phyloP scores from a whole-genome alignment of 2,329 filamentous ascomycete species.

The Lasiodiplodia gonubiensis region DNA sequence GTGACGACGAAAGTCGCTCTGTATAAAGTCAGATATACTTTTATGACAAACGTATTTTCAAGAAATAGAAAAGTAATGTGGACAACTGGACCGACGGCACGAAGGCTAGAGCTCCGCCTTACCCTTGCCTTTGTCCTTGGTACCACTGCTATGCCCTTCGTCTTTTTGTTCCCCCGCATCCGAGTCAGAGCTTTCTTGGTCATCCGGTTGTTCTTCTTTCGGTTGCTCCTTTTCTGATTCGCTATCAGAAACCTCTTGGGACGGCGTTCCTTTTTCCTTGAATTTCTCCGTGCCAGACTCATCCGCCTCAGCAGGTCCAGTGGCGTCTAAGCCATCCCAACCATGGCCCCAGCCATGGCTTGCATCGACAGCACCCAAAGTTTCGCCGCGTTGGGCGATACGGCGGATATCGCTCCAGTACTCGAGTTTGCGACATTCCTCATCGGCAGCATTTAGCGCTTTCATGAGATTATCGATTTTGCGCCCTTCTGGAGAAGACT shows the following conservation, averaged over 20 bases:
- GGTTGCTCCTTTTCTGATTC: not conserved
- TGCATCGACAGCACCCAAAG: slow-evolving; percentile 13
- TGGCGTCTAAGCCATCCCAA: slow-evolving; percentile 16
- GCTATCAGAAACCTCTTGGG: not conserved
- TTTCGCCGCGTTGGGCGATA: slow-evolving; percentile 35
- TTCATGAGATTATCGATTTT: slow-evolving; percentile 72
- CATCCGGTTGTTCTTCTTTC: not conserved
- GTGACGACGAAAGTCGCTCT: slow-evolving; percentile 5
- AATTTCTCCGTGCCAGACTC: slow-evolving; percentile 8
- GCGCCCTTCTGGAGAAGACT: slow-evolving; percentile 54
- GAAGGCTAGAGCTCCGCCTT: slow-evolving; percentile 25
- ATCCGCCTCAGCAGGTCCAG: slow-evolving; percentile 4
- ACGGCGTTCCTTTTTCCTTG: slow-evolving; percentile 5
- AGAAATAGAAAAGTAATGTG: not conserved
- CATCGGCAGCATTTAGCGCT: slow-evolving; percentile 76
- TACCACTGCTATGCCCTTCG: not conserved
- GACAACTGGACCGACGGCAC: not conserved
- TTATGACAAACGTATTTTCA: not conserved
- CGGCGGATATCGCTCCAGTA: slow-evolving; percentile 78
- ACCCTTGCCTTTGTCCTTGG: slow-evolving; percentile 27
- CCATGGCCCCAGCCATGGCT: slow-evolving; percentile 20
- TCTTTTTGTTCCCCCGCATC: not conserved
- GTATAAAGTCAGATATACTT: slow-evolving; percentile 10
- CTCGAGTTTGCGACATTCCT: slow-evolving; percentile 79
- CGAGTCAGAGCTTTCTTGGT: not conserved